Base-by-base conservation (phyloP, 768 basidiomycete genomes). In the Zangia roseola region DNA sequence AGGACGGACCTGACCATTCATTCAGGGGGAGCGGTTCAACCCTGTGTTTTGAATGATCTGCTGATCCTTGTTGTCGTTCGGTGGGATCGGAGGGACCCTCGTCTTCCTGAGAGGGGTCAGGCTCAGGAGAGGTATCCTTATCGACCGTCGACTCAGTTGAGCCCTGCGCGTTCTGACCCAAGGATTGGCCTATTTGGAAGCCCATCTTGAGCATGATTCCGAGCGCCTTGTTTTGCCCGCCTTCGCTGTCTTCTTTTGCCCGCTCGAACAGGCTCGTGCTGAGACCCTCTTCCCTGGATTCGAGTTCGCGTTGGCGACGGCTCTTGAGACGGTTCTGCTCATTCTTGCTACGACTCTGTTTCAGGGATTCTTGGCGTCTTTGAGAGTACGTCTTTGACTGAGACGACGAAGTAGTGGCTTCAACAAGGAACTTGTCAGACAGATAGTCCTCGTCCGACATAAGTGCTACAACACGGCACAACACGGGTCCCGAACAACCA, bases 181-280 rank as follows among this genome's bases (percentile, higher is more conserved):
- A 75, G 13, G 88, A 75, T 64, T 91, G 82, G 14, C 91, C 91
- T 3, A 88, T 83, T 69, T 86, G 86, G 73, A 90, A 94, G 1
- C 91, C 91, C 91, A 93, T 93, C 71, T 88, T 92, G 79, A 88
- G 82, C 91, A 94, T 94, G 74, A 94, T 92, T 14, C 80, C 78
- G 45, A 93, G 71, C 8, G 91, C 91, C 64, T 91, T 93, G 72
- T 80, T 91, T 36, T 78, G 74, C 14, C 56, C 60, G 1, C 43
- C 53, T 38, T 64, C 57, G 50, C 76, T 76, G 53, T 80, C 77
- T 60, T 89, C 86, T 63, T 79, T 75, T 20, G 86, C 87, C 36
- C 81, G 76, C 59, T 89, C 86, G 58, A 94, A 91, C 19, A 93
- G 79, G 68, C 85, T 91, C 68, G 78, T 90, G 65, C 74, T 78